Evolutionary conservation across 768 basidiomycete species (phyloP).

Genomic region (Panaeolus papilionaceus): DNA sequence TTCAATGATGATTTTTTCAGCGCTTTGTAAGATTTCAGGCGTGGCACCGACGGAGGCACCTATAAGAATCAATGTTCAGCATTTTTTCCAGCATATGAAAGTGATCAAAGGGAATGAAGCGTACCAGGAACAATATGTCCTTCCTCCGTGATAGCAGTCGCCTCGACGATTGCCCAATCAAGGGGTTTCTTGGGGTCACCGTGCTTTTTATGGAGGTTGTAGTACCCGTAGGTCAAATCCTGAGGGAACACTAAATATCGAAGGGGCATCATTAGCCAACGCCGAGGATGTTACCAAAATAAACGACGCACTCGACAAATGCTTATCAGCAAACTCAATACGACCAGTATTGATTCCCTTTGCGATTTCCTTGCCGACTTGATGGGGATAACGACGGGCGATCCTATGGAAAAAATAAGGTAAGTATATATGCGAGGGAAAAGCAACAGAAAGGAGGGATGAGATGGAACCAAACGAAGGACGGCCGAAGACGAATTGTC

Average conservation of each 20-base stretch:
- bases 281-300: neutral
- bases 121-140: conserved; percentile 50
- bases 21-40: conserved; percentile 53
- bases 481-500: too few relatives aligned
- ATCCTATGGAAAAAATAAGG: conserved; percentile 22
- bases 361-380: conserved; percentile 54
- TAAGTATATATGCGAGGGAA: too few relatives aligned
- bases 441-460: neutral
- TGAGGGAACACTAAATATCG: conserved; percentile 51
- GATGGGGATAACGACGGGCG: conserved; percentile 50
- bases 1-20: conserved; percentile 57
- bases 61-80: conserved; percentile 5
- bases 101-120: neutral
- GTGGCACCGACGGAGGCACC: conserved; percentile 55
- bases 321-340: conserved; percentile 55
- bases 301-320: conserved; percentile 47
- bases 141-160: conserved; percentile 55
- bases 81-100: neutral
- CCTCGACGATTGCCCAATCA: conserved; percentile 58
- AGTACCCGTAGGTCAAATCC: conserved; percentile 55
- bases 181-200: conserved; percentile 51
- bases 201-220: conserved; percentile 48
- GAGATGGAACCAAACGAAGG: neutral
- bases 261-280: neutral
- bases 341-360: conserved; percentile 56